phyloP scores from a whole-genome alignment of 345 rosid genomes.

The Erodium maritimum region DNA sequence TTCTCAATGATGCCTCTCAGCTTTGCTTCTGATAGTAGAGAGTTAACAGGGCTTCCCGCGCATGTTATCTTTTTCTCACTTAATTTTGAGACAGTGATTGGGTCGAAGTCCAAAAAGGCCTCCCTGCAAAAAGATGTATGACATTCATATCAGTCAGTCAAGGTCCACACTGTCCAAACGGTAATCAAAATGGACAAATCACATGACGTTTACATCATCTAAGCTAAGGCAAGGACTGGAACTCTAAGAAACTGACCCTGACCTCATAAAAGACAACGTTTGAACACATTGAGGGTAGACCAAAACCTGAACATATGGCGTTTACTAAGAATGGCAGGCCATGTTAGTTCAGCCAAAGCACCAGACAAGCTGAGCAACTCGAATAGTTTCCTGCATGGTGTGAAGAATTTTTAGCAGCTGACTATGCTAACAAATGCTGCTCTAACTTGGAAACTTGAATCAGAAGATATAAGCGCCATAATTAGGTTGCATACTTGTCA shows the following conservation, averaged over 20 bases:
- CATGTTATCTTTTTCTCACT: slow-evolving; percentile 49
- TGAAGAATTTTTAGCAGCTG: slow-evolving; percentile 5
- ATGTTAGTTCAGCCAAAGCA: slow-evolving; percentile 74
- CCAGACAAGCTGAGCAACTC: slow-evolving; percentile 75
- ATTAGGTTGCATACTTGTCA: slow-evolving; percentile 47
- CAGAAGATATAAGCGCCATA: background rate
- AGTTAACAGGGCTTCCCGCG: slow-evolving; percentile 43
- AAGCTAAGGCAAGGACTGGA: background rate
- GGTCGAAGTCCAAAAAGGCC: slow-evolving; percentile 68
- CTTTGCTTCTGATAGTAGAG: slow-evolving; percentile 62
- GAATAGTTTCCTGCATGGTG: slow-evolving; percentile 52
- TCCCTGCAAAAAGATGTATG: slow-evolving; percentile 33
- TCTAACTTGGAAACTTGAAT: background rate
- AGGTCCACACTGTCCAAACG: background rate
- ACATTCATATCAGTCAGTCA: slow-evolving; percentile 5
- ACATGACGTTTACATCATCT: no score
- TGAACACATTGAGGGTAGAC: background rate
- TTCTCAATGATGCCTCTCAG: slow-evolving; percentile 64
- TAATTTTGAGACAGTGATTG: slow-evolving; percentile 44
- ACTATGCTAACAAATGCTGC: background rate
- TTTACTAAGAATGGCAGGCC: slow-evolving; percentile 70
- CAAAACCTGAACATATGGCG: slow-evolving; percentile 58
- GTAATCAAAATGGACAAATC: background rate
- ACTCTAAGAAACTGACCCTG: background rate
- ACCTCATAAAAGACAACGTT: background rate